phyloP scores from a whole-genome alignment of 2,329 filamentous ascomycete species.

The Hypoxylon sp. region DNA sequence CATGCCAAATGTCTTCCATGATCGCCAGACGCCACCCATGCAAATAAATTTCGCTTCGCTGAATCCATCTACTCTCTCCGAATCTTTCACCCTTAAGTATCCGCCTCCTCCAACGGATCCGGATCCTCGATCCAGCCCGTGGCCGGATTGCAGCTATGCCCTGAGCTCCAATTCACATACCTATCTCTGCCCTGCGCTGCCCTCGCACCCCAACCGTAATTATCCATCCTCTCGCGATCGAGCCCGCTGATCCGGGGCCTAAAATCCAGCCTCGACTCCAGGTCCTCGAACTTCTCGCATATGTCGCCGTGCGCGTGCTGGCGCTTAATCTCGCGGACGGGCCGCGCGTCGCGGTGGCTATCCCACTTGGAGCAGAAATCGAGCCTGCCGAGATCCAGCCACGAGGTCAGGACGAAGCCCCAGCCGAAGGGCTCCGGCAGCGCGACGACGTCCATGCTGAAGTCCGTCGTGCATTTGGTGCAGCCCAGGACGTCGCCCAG shows the following conservation, averaged over 20 bases:
- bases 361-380: conserved; percentile 49
- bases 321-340: conserved; percentile 31
- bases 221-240: conserved; percentile 43
- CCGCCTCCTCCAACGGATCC: conserved; percentile 46
- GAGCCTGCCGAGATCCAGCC: conserved; percentile 46
- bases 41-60: conserved; percentile 2
- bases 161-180: conserved; percentile 41
- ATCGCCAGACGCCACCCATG: conserved; percentile 28
- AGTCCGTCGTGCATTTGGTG: conserved; percentile 47
- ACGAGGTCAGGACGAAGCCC: conserved; percentile 48
- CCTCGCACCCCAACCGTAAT: conserved; percentile 42
- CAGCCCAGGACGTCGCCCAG: conserved; percentile 44
- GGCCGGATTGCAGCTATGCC: conserved; percentile 42
- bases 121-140: conserved; percentile 46
- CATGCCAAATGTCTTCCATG: not conserved
- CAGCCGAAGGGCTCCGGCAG: conserved; percentile 47
- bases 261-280: conserved; percentile 27
- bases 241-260: conserved; percentile 33
- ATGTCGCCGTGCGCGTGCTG: conserved; percentile 31
- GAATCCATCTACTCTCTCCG: not conserved
- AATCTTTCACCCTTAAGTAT: conserved; percentile 33
- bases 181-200: conserved; percentile 34
- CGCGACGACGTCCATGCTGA: conserved; percentile 41
- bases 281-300: conserved; percentile 44
- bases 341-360: conserved; percentile 43